A percentile compares a stretch with the other conserved stretches of the same genome.
phyloP scores from a whole-genome alignment of 2,329 filamentous ascomycete genomes.

The Penicillium sp. region DNA sequence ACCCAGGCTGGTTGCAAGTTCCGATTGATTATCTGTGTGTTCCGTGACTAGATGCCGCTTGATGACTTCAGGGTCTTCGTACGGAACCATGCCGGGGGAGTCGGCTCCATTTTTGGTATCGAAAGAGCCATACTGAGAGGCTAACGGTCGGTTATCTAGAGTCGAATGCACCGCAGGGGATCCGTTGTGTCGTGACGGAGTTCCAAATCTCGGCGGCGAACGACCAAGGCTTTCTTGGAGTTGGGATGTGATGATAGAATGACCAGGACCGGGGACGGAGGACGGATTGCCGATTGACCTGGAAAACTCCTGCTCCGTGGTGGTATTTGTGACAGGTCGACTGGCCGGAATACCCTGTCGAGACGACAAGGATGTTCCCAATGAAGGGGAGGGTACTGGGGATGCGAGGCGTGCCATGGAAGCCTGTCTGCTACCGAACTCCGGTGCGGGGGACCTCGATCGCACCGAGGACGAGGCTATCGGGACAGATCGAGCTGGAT shows the following conservation, averaged over 20 bases:
- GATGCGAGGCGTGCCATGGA: constrained; percentile 50
- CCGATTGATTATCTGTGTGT: constrained; percentile 26
- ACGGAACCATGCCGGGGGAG: constrained; percentile 43
- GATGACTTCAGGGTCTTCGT: constrained; percentile 85
- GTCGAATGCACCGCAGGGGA: constrained; percentile 50
- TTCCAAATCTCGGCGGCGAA: constrained; percentile 34
- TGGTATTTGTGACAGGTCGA: constrained; percentile 27
- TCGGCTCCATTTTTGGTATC: constrained; percentile 48
- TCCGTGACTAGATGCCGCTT: constrained; percentile 68
- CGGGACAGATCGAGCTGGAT: constrained; percentile 26
- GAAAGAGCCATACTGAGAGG: constrained; percentile 77
- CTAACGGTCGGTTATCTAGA: constrained; percentile 44
- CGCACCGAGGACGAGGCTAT: constrained; percentile 27
- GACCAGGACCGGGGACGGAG: constrained; percentile 64
- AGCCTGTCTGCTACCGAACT: constrained; percentile 43
- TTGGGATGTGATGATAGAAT: constrained; percentile 82
- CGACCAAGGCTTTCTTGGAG: constrained; percentile 63
- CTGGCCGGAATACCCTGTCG: constrained; percentile 36
- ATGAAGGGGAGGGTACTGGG: constrained; percentile 43
- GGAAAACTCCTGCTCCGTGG: constrained; percentile 50
- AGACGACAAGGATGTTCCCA: constrained; percentile 24
- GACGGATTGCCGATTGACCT: constrained; percentile 50
- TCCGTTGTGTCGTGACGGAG: constrained; percentile 45
- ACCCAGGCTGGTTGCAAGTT: constrained; percentile 28
- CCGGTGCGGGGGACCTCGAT: constrained; percentile 33